phyloP scores from a whole-genome alignment of 2,329 filamentous ascomycete species.

The Fusarium subtropicale region DNA sequence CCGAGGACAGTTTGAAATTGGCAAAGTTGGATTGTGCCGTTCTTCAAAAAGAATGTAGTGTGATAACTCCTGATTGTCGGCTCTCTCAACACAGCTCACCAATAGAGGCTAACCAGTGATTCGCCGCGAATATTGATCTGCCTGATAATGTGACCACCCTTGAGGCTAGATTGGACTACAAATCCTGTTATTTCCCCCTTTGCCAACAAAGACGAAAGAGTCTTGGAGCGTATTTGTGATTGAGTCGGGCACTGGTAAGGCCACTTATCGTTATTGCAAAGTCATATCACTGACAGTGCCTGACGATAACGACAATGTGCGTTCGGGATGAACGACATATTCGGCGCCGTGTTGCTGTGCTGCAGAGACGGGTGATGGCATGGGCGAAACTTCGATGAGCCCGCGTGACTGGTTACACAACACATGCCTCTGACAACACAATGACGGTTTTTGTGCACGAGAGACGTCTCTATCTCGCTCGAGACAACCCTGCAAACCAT shows the following conservation, averaged over 20 bases:
- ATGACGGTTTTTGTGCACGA: slow-evolving; percentile 8
- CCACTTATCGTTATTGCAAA: background rate
- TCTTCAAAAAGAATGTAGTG: background rate
- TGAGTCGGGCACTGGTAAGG: background rate
- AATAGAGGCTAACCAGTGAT: background rate
- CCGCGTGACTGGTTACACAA: slow-evolving; percentile 28
- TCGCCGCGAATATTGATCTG: background rate
- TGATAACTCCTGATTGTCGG: background rate
- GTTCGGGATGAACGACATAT: background rate
- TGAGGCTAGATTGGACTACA: background rate
- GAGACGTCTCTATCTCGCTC: background rate
- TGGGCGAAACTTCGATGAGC: slow-evolving; percentile 36
- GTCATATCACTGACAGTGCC: background rate
- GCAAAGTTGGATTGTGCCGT: background rate
- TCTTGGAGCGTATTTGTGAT: background rate
- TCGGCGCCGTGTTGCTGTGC: slow-evolving; percentile 11
- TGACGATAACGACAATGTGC: background rate
- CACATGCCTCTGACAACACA: slow-evolving; percentile 1
- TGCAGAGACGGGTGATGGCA: slow-evolving; percentile 40
- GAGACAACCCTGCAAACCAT: background rate
- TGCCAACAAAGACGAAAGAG: background rate
- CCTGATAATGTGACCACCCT: background rate
- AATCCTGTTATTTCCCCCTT: background rate
- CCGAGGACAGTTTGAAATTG: slow-evolving; percentile 28
- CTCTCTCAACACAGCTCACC: background rate